Conservation (phyloP, 306 rosid species). For the Potentilla sterilis region DNA sequence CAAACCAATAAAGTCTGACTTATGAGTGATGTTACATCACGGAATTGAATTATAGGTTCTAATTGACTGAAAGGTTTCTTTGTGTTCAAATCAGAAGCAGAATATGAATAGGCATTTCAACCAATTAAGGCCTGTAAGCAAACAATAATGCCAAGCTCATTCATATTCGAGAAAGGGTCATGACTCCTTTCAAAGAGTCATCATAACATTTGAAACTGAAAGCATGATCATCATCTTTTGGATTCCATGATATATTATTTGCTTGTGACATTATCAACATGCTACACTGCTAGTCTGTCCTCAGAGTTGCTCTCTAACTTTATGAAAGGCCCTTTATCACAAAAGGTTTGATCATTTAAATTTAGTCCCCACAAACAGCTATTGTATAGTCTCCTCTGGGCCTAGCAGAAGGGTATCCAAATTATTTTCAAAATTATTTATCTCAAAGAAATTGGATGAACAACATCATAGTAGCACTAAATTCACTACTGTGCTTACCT, state of each 20-base stretch:
- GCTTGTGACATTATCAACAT: constrained; percentile 35
- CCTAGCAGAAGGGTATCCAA: constrained; percentile 11
- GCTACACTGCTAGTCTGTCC: constrained; percentile 51
- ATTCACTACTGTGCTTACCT: neutral
- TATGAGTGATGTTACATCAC: neutral
- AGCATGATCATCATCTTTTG: constrained; percentile 20
- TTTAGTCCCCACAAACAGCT: constrained; percentile 44
- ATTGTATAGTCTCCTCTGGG: constrained; percentile 15
- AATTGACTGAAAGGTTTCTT: neutral
- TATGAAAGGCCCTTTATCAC: constrained; percentile 35
- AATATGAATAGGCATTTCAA: neutral
- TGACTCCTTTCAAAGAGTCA: constrained; percentile 19
- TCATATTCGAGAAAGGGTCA: constrained; percentile 7
- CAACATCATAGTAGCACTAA: neutral
- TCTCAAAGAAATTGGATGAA: neutral
- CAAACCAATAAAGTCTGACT: neutral
- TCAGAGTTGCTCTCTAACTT: constrained; percentile 32
- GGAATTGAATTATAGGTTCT: neutral
- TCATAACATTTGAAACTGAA: constrained; percentile 20
- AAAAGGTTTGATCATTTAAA: constrained; percentile 46
- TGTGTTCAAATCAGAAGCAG: neutral
- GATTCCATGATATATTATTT: constrained; percentile 36
- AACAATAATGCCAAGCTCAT: constrained; percentile 9
- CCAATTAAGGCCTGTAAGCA: neutral
- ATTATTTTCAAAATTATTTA: neutral